Base-by-base conservation (phyloP, 176 grass and related monocot genomes). In the Carex myosuroides region DNA sequence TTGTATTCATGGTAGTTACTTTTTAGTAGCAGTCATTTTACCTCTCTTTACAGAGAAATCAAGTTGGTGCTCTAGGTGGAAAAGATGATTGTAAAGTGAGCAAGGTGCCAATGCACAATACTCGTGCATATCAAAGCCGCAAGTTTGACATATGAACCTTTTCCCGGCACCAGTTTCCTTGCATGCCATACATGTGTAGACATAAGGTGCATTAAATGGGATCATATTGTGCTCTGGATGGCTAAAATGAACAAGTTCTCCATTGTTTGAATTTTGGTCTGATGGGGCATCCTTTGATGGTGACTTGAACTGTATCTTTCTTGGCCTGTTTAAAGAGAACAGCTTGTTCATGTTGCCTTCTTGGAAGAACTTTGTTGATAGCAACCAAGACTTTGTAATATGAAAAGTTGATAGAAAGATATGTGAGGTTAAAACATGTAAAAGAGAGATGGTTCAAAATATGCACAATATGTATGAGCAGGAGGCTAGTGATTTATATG, bases 171-270 rank as follows among this genome's bases (percentile, higher is more conserved):
- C 95, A 42, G 84, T 90, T 83, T 98, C 92, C 86, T 90, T 98
- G 92, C 95, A 98, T 0, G 87, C 95, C 89, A 93, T 91, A 87
- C 92, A 98, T 56, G 81, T 83, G 88, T 94, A 98, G 3, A 94
- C 85, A 81, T 93, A 94, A 5, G 95, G 95, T 37, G 88, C 79
- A 68, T 88, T 87, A 76, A 93, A 81, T 59, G 57, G 90, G 1
- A 83, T 71, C 2, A 98, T 85, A 35, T 79, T 85, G 83, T 98
- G 95, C 74, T 94, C 90, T 60, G 89, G 95, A 87, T 95, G 95
- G 76, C 89, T 88, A 78, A 98, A 98, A 58, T 98, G 95, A 67
- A 90, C 42, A 32, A 98, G 73, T 64, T 83, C 81, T 29, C 21
- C 57, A 70, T 6, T 74, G 30, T 70, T 52, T 67, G 8, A 14